A percentile compares a stretch with the other conserved stretches of the same genome.
phyloP scores from a whole-genome alignment of 2,329 filamentous ascomycete species.

The Coniosporium tulheliwenetii region DNA sequence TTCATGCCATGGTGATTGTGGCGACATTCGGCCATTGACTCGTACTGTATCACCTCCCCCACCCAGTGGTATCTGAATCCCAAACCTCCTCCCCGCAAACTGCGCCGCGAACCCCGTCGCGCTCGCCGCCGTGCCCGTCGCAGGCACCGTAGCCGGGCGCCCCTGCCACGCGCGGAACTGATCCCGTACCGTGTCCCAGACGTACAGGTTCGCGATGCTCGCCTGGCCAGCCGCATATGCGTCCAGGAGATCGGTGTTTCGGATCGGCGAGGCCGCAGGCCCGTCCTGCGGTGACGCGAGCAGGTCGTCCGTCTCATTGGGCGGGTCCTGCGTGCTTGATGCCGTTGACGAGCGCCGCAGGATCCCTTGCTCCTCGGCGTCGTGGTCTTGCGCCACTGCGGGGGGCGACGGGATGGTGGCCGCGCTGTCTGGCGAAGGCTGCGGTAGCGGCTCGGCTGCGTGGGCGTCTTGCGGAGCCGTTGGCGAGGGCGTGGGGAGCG shows the following conservation, averaged over 20 bases:
- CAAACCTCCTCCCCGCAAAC: conserved; percentile 2
- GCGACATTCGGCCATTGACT: too few species aligned
- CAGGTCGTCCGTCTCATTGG: conserved; percentile 3
- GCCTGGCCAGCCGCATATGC: conserved; percentile 30
- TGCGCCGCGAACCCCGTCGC: conserved; percentile 5
- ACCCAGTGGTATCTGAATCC: neutral
- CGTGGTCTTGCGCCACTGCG: conserved; percentile 31
- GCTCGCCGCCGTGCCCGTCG: neutral
- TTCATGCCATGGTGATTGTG: too few species aligned
- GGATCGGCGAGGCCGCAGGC: conserved; percentile 4
- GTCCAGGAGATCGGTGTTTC: conserved; percentile 23
- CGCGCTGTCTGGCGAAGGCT: neutral
- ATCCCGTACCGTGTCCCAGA: conserved; percentile 24
- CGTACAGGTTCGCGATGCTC: conserved; percentile 26
- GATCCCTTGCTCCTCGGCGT: conserved; percentile 44
- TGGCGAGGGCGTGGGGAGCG: conserved; percentile 11
- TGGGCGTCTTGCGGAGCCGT: conserved; percentile 3
- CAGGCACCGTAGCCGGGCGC: conserved; percentile 6
- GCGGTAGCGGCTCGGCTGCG: conserved; percentile 3
- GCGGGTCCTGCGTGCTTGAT: conserved; percentile 1
- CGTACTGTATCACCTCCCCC: too few species aligned
- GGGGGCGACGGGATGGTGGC: too few species aligned
- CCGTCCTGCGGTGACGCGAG: conserved; percentile 1
- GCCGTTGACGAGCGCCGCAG: conserved; percentile 15
- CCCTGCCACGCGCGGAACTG: conserved; percentile 23